Evolutionary conservation across 2,329 filamentous ascomycete genomes (phyloP).

Genomic region (Pseudophaeomoniella oleicola): DNA sequence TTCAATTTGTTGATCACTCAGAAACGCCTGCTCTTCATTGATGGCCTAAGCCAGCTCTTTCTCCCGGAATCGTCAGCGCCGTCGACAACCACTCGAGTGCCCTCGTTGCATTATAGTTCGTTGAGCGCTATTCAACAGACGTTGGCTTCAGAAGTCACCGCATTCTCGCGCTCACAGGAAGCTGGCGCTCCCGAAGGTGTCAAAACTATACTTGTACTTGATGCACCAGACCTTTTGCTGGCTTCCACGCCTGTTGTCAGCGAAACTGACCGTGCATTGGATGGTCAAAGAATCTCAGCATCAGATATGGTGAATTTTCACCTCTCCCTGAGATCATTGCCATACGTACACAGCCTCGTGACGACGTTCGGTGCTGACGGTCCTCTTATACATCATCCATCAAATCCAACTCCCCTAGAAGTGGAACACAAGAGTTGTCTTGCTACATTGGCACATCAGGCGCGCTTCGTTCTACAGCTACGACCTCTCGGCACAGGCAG

Average conservation of each 20-base stretch:
- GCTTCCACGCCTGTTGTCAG: slow-evolving; percentile 4
- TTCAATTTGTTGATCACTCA: slow-evolving; percentile 29
- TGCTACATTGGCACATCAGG: slow-evolving; percentile 59
- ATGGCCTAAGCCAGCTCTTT: slow-evolving; percentile 29
- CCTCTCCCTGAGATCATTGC: slow-evolving; percentile 4
- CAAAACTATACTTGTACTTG: slow-evolving; percentile 7
- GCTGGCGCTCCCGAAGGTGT: slow-evolving; percentile 3
- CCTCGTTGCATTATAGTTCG: not conserved
- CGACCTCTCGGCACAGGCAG: slow-evolving; percentile 71
- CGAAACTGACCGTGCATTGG: slow-evolving; percentile 2
- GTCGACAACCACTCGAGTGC: not conserved
- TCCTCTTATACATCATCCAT: slow-evolving; percentile 44
- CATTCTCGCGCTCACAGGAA: slow-evolving; percentile 2
- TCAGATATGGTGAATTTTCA: slow-evolving; percentile 6
- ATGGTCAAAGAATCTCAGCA: slow-evolving; percentile 2
- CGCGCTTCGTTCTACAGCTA: slow-evolving; percentile 55
- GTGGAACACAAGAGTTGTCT: slow-evolving; percentile 56
- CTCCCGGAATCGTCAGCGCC: not conserved
- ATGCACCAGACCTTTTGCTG: slow-evolving; percentile 11
- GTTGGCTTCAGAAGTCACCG: slow-evolving; percentile 2
- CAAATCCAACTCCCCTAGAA: slow-evolving; percentile 47
- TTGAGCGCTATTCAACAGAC: slow-evolving; percentile 5
- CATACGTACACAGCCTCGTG: slow-evolving; percentile 44
- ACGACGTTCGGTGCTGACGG: slow-evolving; percentile 58
- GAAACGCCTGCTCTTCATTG: slow-evolving; percentile 56